Conservation (phyloP, 768 basidiomycete species). For the Suillus sp. region DNA sequence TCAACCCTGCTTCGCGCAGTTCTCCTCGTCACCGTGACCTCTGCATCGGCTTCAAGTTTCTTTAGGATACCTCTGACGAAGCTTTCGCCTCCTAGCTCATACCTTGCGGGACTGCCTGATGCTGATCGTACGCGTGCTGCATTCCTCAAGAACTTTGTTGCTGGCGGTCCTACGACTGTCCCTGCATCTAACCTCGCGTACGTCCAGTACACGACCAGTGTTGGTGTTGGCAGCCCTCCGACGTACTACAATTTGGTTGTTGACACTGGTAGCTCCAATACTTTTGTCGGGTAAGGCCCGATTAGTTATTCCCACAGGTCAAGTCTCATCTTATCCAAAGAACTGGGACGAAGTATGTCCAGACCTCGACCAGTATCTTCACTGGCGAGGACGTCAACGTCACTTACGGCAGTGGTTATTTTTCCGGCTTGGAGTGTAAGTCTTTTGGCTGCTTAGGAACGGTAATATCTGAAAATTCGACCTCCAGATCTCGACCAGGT, state of each 20-base stretch:
- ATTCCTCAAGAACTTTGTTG: slow-evolving; percentile 1
- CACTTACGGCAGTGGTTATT: slow-evolving; percentile 9
- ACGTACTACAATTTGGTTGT: slow-evolving; percentile 23
- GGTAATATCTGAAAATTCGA: background rate
- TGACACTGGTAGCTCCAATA: slow-evolving; percentile 29
- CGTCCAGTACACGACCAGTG: slow-evolving; percentile 18
- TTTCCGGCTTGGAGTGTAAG: slow-evolving; percentile 37
- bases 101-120: slow-evolving; percentile 5
- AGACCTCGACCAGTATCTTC: slow-evolving; percentile 17
- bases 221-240: slow-evolving; percentile 22
- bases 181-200: slow-evolving; percentile 13
- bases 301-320: background rate
- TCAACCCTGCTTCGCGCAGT: slow-evolving; percentile 1
- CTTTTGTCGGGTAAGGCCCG: slow-evolving; percentile 22
- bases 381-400: slow-evolving; percentile 17
- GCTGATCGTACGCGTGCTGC: slow-evolving; percentile 10
- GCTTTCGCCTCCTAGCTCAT: background rate
- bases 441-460: background rate
- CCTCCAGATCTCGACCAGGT: slow-evolving; percentile 20
- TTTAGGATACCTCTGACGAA: slow-evolving; percentile 8
- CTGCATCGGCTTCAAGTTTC: slow-evolving; percentile 7
- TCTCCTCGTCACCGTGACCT: background rate
- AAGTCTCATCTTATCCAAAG: slow-evolving; percentile 6
- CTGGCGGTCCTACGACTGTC: slow-evolving; percentile 5
- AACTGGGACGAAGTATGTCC: slow-evolving; percentile 17